Percentiles rank a stretch among this genome's conserved stretches.
These are phyloP conservation scores for Pyricularia grisea DNA, from an alignment of 2,329 filamentous ascomycete species.

Conservation along the genomic window DNA sequence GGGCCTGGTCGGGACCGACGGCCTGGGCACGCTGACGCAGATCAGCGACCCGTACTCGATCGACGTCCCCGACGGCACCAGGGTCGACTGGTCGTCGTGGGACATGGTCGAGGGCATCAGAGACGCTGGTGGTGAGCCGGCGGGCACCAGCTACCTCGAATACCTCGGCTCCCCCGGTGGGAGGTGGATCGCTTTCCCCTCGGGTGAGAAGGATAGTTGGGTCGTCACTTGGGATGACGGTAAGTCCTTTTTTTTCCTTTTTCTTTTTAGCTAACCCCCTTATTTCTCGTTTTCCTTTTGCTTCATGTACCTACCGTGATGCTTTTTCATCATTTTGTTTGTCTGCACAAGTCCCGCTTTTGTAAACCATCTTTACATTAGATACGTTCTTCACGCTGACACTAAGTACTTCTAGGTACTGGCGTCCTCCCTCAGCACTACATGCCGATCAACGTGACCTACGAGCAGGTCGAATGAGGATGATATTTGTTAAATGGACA, in stretches of 20 bases:
- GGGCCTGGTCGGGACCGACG: conserved; percentile 23
- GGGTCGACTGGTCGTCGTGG: conserved; percentile 25
- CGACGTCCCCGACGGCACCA: conserved; percentile 15
- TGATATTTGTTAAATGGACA: neutral
- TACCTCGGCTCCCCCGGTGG: neutral
- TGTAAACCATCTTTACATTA: too few relatives aligned
- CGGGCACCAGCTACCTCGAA: neutral
- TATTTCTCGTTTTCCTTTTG: too few relatives aligned
- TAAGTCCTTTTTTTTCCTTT: neutral
- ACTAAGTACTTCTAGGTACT: neutral
- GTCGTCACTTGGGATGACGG: conserved; percentile 2
- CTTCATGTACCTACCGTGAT: too few relatives aligned
- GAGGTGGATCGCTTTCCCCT: conserved; percentile 2
- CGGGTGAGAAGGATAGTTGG: neutral
- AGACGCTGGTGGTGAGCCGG: neutral
- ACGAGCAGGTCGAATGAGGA: neutral
- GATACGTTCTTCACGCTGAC: too few relatives aligned
- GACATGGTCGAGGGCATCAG: conserved; percentile 11
- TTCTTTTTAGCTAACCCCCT: too few relatives aligned
- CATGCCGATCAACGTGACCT: neutral
- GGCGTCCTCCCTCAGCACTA: neutral
- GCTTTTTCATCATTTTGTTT: too few relatives aligned
- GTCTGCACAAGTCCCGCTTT: too few relatives aligned
- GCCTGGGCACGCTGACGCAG: conserved; percentile 21
- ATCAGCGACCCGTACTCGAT: conserved; percentile 20